These are phyloP conservation scores for Phytophthora agathidicida DNA, from an alignment of 352 stramenopile genomes.

Conservation along the genomic window DNA sequence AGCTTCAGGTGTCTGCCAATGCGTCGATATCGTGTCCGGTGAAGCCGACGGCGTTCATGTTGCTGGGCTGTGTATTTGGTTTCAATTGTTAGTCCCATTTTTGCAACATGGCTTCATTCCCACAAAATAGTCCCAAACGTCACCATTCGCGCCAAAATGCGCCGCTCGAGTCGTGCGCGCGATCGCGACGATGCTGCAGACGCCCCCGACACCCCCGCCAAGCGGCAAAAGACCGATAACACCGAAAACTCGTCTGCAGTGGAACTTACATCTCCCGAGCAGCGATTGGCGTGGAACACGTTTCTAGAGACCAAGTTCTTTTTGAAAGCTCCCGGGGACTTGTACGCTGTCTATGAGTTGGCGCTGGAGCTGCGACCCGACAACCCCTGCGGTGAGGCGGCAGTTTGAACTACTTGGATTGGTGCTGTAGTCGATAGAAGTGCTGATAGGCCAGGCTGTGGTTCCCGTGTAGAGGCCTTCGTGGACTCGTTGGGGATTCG, in stretches of 20 bases:
- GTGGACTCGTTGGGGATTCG: conserved; percentile 43
- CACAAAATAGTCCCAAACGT: background rate
- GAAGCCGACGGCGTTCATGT: too few relatives aligned
- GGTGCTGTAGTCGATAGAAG: background rate
- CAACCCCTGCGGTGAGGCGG: conserved; percentile 36
- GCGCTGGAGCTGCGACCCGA: conserved; percentile 36
- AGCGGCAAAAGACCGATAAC: conserved; percentile 13
- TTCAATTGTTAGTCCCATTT: too few relatives aligned
- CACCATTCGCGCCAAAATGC: conserved; percentile 12
- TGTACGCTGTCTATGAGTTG: conserved; percentile 58
- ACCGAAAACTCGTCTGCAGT: background rate
- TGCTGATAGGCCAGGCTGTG: conserved; percentile 4
- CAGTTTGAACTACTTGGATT: background rate
- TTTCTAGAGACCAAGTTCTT: conserved; percentile 48
- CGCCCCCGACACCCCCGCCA: background rate
- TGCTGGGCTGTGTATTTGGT: too few relatives aligned
- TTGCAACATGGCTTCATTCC: background rate
- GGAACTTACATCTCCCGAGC: background rate
- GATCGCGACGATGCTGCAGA: conserved; percentile 16
- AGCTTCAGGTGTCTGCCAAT: too few relatives aligned
- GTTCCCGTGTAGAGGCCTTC: conserved; percentile 49
- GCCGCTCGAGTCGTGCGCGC: conserved; percentile 31
- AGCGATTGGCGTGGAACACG: conserved; percentile 35
- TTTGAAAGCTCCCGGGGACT: conserved; percentile 36
- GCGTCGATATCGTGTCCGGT: too few relatives aligned